Evolutionary conservation across 202 grass and related monocot genomes (phyloP).

Genomic region (Musa balbisiana): DNA sequence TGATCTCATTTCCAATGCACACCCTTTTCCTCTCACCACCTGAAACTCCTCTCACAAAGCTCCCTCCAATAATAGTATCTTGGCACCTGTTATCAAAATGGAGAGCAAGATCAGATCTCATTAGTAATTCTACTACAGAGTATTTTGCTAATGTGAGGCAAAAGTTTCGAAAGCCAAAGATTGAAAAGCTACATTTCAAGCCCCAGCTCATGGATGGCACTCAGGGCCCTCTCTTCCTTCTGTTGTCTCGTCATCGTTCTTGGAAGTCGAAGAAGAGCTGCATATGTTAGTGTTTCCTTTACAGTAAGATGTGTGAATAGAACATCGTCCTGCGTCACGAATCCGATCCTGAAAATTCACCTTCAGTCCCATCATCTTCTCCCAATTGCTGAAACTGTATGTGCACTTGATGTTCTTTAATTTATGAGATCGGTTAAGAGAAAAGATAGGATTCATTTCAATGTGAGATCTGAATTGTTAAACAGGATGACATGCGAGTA

Average conservation of each 20-base stretch:
- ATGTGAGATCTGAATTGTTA: no score
- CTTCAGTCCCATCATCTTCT: not conserved
- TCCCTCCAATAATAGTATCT: conserved; percentile 90
- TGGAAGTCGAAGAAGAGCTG: conserved; percentile 75
- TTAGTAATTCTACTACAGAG: no score
- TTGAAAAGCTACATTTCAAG: conserved; percentile 56
- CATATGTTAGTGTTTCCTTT: conserved; percentile 79
- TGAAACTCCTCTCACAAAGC: conserved; percentile 83
- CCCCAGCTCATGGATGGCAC: conserved; percentile 80
- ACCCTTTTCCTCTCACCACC: conserved; percentile 94
- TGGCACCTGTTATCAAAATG: conserved; percentile 37
- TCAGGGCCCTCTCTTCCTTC: conserved; percentile 68
- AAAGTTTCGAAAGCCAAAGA: not conserved
- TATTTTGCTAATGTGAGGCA: no score
- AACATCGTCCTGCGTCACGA: conserved; percentile 96
- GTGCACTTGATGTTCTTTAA: no score
- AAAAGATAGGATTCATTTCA: no score
- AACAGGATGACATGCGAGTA: not conserved
- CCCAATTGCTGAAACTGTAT: no score
- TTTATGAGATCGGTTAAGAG: no score
- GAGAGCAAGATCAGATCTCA: not conserved
- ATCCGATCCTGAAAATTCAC: conserved; percentile 66
- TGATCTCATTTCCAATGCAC: conserved; percentile 92
- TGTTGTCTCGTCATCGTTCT: conserved; percentile 66
- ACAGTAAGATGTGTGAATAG: conserved; percentile 93